These are phyloP conservation scores for Iris macrosiphon DNA, from an alignment of 106 monocot species.

Conservation along the genomic window DNA sequence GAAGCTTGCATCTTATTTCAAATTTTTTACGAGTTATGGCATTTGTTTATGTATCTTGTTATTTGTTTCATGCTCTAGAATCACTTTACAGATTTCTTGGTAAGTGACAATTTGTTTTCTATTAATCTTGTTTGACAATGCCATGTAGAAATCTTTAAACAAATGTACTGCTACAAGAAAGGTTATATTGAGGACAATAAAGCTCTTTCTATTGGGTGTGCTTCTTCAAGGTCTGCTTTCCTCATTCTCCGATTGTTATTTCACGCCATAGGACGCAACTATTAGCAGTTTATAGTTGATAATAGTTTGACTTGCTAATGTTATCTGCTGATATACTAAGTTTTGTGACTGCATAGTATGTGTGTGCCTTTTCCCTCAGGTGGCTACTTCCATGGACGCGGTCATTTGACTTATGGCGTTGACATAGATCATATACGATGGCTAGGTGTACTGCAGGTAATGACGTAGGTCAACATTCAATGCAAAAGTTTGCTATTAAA, in stretches of 20 bases:
- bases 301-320: too few species aligned
- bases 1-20: too few species aligned
- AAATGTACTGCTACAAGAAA: conserved; percentile 58
- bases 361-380: conserved; percentile 34
- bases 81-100: neutral
- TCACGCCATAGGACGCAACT: too few species aligned
- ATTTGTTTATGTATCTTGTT: neutral
- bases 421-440: conserved; percentile 70
- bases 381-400: conserved; percentile 88
- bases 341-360: conserved; percentile 5
- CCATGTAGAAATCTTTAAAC: conserved; percentile 50
- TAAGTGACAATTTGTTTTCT: neutral
- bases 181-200: conserved; percentile 58
- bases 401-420: conserved; percentile 79
- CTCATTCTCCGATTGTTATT: neutral
- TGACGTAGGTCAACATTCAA: neutral
- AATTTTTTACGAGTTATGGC: too few species aligned
- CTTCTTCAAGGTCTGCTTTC: conserved; percentile 65
- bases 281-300: too few species aligned
- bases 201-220: conserved; percentile 82
- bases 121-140: conserved; percentile 8
- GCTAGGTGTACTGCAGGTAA: conserved; percentile 85
- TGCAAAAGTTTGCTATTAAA: too few species aligned
- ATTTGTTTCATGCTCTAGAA: neutral
- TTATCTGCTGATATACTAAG: too few species aligned